Base-by-base conservation (phyloP, 2,329 filamentous ascomycete species). In the Acrodontium crateriforme region DNA sequence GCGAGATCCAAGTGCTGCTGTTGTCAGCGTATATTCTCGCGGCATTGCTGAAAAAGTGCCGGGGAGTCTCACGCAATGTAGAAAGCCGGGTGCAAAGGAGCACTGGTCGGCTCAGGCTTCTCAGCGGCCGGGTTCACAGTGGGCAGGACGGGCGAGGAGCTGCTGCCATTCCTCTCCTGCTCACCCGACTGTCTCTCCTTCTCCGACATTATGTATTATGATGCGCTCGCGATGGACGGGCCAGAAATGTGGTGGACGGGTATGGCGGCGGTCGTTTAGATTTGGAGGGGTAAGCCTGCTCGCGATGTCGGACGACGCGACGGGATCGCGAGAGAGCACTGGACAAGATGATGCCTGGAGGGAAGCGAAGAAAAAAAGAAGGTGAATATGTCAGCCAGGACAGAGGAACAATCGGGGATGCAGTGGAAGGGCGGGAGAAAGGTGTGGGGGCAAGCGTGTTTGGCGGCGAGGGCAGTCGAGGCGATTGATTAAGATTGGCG, bases 181-280 rank as follows among this genome's bases (percentile, higher is more conserved):
- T 93, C 85, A 56, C 79, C 79, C 25, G 83, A 93, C 47, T 74
- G 67, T 52, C 85, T 78, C 45, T 69, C 75, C 62, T 93, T 94
- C 58, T 93, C 80, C 53, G 79, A 64, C 52, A 69, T 78, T 47
- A 63, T 67, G 72, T n/a, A n/a, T n/a, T n/a, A 78, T 78, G 37
- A 54, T 61, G 50, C n/a, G 36, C 49, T 42, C 11, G 22, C 32
- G 16, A 28, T 18, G 25, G 18, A 19, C 28, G 24, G 18, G 18
- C 9, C 18, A n/a, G n/a, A 14, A 20, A 18, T 6, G n/a, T 10
- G 13, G 12, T 14, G 15, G 19, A 3, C 4, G 12, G 18, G 5
- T 14, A 16, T 18, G 18, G n/a, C 14, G 15, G n/a, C 3, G 20
- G 18, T 24, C 11, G 18, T 9, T 14, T 33, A 16, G 21, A 25